phyloP scores from a whole-genome alignment of 768 basidiomycete genomes.

The Dioszegia aurantiaca region DNA sequence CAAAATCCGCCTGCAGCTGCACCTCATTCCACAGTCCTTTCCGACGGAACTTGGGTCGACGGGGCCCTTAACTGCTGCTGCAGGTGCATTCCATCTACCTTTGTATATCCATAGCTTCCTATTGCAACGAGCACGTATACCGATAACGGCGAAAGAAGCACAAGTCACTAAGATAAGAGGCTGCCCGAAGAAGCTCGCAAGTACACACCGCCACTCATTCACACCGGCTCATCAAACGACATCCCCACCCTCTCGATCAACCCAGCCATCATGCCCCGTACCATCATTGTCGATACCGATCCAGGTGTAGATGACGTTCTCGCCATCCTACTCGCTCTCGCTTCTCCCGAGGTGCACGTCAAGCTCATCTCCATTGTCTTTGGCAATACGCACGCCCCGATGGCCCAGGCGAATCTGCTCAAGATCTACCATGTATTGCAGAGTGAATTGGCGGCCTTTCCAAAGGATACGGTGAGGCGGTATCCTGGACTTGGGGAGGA shows the following conservation, averaged over 20 bases:
- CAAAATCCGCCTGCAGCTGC: no score
- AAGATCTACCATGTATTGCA: constrained; percentile 71
- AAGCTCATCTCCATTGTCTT: constrained; percentile 72
- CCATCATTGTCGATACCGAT: constrained; percentile 51
- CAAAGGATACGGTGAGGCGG: constrained; percentile 48
- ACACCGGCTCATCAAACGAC: no score
- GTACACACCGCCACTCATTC: no score
- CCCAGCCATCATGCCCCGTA: constrained; percentile 17
- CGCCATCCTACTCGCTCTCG: constrained; percentile 48
- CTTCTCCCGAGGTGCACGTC: constrained; percentile 71
- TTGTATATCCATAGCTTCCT: no score
- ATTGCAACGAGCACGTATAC: no score
- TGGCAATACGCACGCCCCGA: constrained; percentile 49
- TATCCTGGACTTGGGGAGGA: constrained; percentile 55
- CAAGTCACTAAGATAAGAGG: no score
- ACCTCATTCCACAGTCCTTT: no score
- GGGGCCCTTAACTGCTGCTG: no score
- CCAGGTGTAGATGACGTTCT: constrained; percentile 53
- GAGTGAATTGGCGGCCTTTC: constrained; percentile 56
- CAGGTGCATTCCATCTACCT: no score
- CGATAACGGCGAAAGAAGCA: no score
- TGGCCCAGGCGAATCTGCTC: constrained; percentile 65
- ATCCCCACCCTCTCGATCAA: background rate
- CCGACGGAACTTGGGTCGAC: no score
- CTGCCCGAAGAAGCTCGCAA: no score